A percentile compares a stretch with the other conserved stretches of the same genome.
Evolutionary conservation across 768 basidiomycete species (phyloP).

Genomic region (Nevesoporus exiguus): DNA sequence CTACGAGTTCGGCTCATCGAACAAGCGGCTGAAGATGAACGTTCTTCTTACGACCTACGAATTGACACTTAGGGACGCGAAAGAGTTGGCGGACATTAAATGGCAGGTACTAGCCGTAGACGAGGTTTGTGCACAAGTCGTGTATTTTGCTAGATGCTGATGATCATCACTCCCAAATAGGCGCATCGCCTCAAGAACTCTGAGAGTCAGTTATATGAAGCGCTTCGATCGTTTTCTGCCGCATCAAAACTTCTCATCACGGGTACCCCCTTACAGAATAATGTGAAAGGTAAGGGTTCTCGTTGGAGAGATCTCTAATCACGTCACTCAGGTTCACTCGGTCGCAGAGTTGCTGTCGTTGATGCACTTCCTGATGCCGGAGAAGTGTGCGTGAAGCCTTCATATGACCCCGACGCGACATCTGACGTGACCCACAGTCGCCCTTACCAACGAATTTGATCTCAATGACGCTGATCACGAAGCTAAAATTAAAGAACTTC

Average conservation of each 20-base stretch:
- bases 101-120: conserved; percentile 98
- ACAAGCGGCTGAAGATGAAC: conserved; percentile 93
- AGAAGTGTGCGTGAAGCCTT: conserved; percentile 66
- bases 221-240: conserved; percentile 82
- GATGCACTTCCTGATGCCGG: conserved; percentile 99
- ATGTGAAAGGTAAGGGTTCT: conserved; percentile 78
- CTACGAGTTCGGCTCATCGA: conserved; percentile 87
- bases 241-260: conserved; percentile 95
- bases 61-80: conserved; percentile 84
- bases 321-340: conserved; percentile 8
- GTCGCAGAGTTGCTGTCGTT: conserved; percentile 81
- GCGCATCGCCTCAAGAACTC: conserved; percentile 98
- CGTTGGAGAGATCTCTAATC: neutral
- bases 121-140: conserved; percentile 54
- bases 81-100: conserved; percentile 88
- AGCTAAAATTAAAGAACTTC: conserved; percentile 91
- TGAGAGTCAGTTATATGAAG: conserved; percentile 95
- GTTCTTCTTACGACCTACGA: conserved; percentile 97
- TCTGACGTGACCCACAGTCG: conserved; percentile 50
- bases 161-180: conserved; percentile 36
- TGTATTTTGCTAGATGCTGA: conserved; percentile 11
- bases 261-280: conserved; percentile 97
- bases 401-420: neutral
- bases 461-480: conserved; percentile 92
- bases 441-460: conserved; percentile 93